A percentile compares a stretch with the other conserved stretches of the same genome.
These are phyloP conservation scores for Globisporangium parvum DNA, from an alignment of 352 stramenopile species.

Conservation along the genomic window DNA sequence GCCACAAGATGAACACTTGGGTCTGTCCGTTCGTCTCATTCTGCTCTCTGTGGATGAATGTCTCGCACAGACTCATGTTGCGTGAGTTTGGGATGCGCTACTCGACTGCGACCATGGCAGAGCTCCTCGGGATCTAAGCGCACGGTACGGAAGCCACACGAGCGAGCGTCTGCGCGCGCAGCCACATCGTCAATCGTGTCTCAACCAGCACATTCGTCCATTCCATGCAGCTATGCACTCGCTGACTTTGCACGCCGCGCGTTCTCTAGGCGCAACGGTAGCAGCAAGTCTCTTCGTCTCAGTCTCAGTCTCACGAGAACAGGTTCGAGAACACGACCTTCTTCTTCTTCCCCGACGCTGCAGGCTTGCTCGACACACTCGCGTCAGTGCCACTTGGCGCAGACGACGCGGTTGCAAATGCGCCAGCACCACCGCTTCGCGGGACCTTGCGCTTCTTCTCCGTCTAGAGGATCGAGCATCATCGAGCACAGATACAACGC, in stretches of 20 bases:
- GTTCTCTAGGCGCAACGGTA: background rate
- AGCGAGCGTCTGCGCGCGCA: no score
- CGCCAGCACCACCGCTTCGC: constrained; percentile 6
- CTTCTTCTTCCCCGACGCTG: constrained; percentile 46
- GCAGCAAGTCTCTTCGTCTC: background rate
- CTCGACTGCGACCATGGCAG: background rate
- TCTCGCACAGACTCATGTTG: background rate
- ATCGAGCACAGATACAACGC: background rate
- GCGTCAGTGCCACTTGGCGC: constrained; percentile 8
- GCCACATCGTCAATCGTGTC: no score
- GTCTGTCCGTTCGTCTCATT: no score
- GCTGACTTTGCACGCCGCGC: background rate
- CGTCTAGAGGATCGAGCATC: constrained; percentile 8
- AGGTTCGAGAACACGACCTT: constrained; percentile 79
- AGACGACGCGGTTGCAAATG: constrained; percentile 3
- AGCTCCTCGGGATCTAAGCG: background rate
- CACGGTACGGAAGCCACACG: no score
- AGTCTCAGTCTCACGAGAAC: constrained; percentile 31
- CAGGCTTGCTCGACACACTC: constrained; percentile 19
- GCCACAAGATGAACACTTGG: no score
- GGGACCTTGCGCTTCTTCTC: constrained; percentile 64
- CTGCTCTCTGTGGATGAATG: no score
- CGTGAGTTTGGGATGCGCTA: constrained; percentile 6
- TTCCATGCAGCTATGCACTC: no score
- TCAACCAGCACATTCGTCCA: no score